Evolutionary conservation across 75 land plant genomes (phyloP).

Genomic region (Larix kaempferi): DNA sequence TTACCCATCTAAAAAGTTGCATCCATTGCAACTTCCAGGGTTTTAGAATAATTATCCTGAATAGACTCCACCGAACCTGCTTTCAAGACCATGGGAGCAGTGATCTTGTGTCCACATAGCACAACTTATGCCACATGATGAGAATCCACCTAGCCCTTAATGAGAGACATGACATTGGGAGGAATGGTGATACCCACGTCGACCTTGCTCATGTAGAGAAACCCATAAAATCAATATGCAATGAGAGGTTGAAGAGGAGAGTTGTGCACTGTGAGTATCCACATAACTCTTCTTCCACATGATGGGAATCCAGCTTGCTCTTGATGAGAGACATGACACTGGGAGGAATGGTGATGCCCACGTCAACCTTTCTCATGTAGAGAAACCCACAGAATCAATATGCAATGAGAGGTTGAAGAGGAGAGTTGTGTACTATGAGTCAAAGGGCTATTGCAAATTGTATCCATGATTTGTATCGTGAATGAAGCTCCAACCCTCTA

Average conservation of each 20-base stretch:
- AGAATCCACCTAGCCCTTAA: slow-evolving; percentile 27
- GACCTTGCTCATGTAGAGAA: slow-evolving; percentile 50
- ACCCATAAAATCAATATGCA: slow-evolving; percentile 9
- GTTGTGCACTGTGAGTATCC: not conserved
- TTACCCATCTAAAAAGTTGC: slow-evolving; percentile 24
- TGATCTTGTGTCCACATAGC: slow-evolving; percentile 26
- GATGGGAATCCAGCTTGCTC: slow-evolving; percentile 26
- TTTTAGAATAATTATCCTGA: slow-evolving; percentile 13
- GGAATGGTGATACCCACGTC: slow-evolving; percentile 30
- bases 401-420: too few relatives aligned
- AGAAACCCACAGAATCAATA: too few relatives aligned
- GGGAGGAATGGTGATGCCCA: slow-evolving; percentile 23
- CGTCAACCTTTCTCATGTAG: slow-evolving; percentile 52
- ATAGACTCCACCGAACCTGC: slow-evolving; percentile 29
- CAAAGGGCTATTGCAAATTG: too few relatives aligned
- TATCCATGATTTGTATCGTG: too few relatives aligned
- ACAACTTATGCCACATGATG: slow-evolving; percentile 21
- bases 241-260: too few relatives aligned
- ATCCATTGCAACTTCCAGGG: slow-evolving; percentile 32
- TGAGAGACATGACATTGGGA: slow-evolving; percentile 12
- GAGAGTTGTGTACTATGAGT: too few relatives aligned
- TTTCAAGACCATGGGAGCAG: slow-evolving; percentile 18
- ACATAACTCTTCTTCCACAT: slow-evolving; percentile 23
- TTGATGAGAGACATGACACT: slow-evolving; percentile 17
- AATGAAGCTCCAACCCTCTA: too few relatives aligned